These are phyloP conservation scores for Bruguiera sexangula DNA, from an alignment of 345 rosid species.

Conservation along the genomic window DNA sequence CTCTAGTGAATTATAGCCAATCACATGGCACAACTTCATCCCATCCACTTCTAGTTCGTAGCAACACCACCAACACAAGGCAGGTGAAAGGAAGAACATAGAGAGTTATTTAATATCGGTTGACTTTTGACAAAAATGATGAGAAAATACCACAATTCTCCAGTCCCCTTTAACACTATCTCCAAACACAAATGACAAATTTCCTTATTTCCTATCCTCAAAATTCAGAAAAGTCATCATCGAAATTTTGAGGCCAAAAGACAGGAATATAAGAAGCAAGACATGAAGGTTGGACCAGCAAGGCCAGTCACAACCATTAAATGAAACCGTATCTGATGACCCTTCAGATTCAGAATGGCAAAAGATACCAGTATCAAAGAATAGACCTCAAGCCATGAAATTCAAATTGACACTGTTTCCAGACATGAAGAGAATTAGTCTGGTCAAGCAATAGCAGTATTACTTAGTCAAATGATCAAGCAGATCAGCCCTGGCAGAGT, in stretches of 20 bases:
- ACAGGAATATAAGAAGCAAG: not conserved
- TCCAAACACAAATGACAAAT: not conserved
- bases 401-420: slow-evolving; percentile 14
- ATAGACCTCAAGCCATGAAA: not conserved
- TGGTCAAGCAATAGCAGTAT: not conserved
- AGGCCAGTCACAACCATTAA: not conserved
- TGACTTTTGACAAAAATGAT: too few relatives aligned
- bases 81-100: not conserved
- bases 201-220: not conserved
- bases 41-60: not conserved
- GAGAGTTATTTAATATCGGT: too few relatives aligned
- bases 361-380: not conserved
- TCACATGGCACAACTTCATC: too few relatives aligned
- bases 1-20: not conserved
- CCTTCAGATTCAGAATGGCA: not conserved
- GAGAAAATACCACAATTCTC: too few relatives aligned
- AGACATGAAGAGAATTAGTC: not conserved
- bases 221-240: not conserved
- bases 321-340: not conserved
- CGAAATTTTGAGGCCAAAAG: not conserved
- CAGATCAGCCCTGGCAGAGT: too few relatives aligned
- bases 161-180: too few relatives aligned
- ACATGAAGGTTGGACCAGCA: not conserved
- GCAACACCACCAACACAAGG: not conserved
- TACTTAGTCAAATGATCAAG: too few relatives aligned